Evolutionary conservation across 2,329 filamentous ascomycete species (phyloP).

Genomic region (Ceratocystis smalleyi): DNA sequence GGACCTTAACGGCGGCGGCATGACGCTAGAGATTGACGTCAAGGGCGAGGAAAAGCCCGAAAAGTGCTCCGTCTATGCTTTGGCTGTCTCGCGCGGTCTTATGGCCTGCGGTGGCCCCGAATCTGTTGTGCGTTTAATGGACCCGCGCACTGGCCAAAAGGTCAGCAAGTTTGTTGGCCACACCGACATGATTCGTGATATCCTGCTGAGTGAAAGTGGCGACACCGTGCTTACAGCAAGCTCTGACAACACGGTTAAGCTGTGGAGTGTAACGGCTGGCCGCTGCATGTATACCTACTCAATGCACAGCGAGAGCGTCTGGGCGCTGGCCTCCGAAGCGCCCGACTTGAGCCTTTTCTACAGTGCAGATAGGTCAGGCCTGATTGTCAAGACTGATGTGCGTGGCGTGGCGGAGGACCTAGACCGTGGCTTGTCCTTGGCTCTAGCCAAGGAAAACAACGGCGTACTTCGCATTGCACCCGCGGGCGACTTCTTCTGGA

Average conservation of each 20-base stretch:
- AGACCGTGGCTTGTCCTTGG: constrained; percentile 78
- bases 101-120: constrained; percentile 89
- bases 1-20: constrained; percentile 78
- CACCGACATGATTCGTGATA: constrained; percentile 82
- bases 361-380: constrained; percentile 77
- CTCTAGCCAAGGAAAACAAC: constrained; percentile 83
- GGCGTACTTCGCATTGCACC: constrained; percentile 55
- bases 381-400: constrained; percentile 93
- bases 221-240: constrained; percentile 89
- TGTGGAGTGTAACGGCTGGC: constrained; percentile 91
- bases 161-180: constrained; percentile 96
- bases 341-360: constrained; percentile 82
- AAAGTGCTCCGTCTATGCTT: constrained; percentile 89
- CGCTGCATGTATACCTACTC: constrained; percentile 95
- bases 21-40: constrained; percentile 74
- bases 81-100: constrained; percentile 64
- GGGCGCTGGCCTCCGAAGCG: constrained; percentile 83
- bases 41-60: constrained; percentile 67
- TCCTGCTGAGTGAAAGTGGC: constrained; percentile 74
- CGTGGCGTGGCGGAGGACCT: constrained; percentile 49
- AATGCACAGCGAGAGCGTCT: constrained; percentile 98
- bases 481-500: constrained; percentile 70
- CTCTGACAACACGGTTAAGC: constrained; percentile 91
- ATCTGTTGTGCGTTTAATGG: constrained; percentile 83
- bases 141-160: constrained; percentile 71